Evolutionary conservation across 1,284 basidiomycete species (phyloP).

Genomic region (Moesziomyces parantarcticus): DNA sequence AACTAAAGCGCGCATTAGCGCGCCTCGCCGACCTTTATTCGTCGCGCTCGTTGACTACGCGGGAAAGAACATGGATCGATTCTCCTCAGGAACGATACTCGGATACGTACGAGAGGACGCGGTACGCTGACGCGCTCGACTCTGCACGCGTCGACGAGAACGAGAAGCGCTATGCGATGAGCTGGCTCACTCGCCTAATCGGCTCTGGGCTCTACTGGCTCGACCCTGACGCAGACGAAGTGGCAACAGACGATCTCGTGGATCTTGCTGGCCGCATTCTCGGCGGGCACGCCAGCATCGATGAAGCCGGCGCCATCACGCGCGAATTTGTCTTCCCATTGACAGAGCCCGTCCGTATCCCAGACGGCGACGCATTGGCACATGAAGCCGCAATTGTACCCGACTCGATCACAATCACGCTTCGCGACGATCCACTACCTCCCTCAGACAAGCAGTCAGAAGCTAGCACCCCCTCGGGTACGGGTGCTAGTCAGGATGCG

Average conservation of each 20-base stretch:
- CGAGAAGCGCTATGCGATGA: slow-evolving; percentile 43
- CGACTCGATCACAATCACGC: slow-evolving; percentile 17
- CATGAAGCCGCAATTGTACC: neutral
- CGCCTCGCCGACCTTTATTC: slow-evolving; percentile 39
- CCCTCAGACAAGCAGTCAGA: slow-evolving; percentile 32
- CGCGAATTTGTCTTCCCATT: slow-evolving; percentile 46
- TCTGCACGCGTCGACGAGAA: slow-evolving; percentile 29
- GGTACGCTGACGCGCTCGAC: slow-evolving; percentile 32
- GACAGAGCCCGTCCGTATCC: slow-evolving; percentile 13
- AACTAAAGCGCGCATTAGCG: slow-evolving; percentile 15
- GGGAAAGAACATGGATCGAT: neutral
- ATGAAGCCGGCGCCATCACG: slow-evolving; percentile 39
- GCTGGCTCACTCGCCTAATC: slow-evolving; percentile 49
- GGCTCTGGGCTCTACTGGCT: slow-evolving; percentile 42
- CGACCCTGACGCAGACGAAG: slow-evolving; percentile 8
- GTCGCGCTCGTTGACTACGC: slow-evolving; percentile 21
- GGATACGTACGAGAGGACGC: neutral
- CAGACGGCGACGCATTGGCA: slow-evolving; percentile 3
- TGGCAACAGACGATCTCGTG: slow-evolving; percentile 24
- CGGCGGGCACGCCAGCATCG: slow-evolving; percentile 35
- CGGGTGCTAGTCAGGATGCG: slow-evolving; percentile 29
- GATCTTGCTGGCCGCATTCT: slow-evolving; percentile 46
- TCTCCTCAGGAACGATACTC: neutral
- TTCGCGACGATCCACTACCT: slow-evolving; percentile 42
- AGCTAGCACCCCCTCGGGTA: neutral